Conservation (phyloP, 768 basidiomycete species). For the Lentinula aciculospora region DNA sequence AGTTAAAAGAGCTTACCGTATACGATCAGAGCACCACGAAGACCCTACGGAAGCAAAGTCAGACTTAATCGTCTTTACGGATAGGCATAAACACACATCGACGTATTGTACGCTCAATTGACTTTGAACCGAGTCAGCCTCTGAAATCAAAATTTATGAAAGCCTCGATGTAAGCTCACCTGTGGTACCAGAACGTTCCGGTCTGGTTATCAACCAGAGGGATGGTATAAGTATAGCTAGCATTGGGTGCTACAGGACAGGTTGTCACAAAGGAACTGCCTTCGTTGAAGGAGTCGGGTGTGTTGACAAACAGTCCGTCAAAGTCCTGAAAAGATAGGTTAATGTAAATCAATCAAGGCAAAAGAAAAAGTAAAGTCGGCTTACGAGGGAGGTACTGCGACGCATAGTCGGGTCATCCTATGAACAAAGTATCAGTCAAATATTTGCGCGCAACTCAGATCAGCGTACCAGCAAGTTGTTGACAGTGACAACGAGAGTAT, state of each 20-base stretch:
- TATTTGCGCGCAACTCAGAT: too few relatives aligned
- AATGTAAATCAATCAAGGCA: background rate
- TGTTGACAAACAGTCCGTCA: conserved; percentile 21
- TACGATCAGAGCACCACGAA: conserved; percentile 27
- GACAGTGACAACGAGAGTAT: conserved; percentile 37
- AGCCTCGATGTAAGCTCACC: conserved; percentile 4
- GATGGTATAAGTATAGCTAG: conserved; percentile 30
- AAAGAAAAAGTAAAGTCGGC: background rate
- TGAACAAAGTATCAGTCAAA: background rate
- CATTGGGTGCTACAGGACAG: conserved; percentile 32
- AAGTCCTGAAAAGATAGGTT: conserved; percentile 15
- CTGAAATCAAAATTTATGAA: conserved; percentile 8
- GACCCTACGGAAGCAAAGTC: conserved; percentile 13
- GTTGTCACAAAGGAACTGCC: conserved; percentile 37
- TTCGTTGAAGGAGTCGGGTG: conserved; percentile 21
- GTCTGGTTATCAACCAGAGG: conserved; percentile 27
- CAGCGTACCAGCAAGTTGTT: conserved; percentile 28
- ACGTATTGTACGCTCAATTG: conserved; percentile 23
- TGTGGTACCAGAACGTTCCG: conserved; percentile 39
- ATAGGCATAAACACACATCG: conserved; percentile 14
- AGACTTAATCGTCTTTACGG: background rate
- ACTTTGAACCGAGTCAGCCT: background rate
- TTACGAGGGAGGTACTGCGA: conserved; percentile 18
- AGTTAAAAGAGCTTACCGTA: conserved; percentile 19
- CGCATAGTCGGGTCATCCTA: conserved; percentile 25